Evolutionary conservation across 2,329 filamentous ascomycete genomes (phyloP), one percentile per base, ranked within the genome.

Genomic region (Orbilia ellipsospora): DNA sequence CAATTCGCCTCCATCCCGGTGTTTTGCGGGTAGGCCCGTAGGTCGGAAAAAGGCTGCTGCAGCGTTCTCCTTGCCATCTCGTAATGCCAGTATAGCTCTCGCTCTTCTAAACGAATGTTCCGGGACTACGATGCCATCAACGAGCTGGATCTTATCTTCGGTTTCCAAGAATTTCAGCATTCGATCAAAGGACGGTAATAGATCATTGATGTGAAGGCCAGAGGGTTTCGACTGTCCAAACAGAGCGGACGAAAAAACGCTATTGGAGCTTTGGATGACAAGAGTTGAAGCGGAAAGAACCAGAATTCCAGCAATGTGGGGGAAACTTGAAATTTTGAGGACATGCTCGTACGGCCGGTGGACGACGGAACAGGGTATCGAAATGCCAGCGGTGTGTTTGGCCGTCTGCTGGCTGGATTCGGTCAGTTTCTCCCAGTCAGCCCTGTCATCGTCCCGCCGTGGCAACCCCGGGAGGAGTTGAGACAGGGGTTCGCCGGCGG

Each of bases 221-320:
- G 96, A 90, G 0, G 93, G 91, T 77, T 90, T 90, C 79, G 92
- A 89, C 81, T 96, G 90, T 2, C 95, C 95, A 81, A 99, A 99
- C 1, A 99, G 85, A 0, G 94, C 93, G 5, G 92, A 91, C 6
- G 92, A 96, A 81, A 99, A 98, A 18, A 96, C 94, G 2, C 93
- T 92, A 82, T 99, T 99, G 7, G 94, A 95, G 83, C 94, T 97
- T 81, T 92, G 92, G 79, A 99, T 91, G 59, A 88, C 88, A 77
- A 98, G 86, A 0, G 87, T 89, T 31, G 89, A 84, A 0, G 94
- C 90, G n/a, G 92, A 90, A 12, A 99, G 86, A 7, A 99, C 94
- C 80, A 99, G 90, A 80, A 99, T 97, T 57, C 95, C 95, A 66
- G 95, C 95, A 83, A 99, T 97, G 81, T 99, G 94, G 15, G 95